A percentile compares a stretch with the other conserved stretches of the same genome.
phyloP scores from a whole-genome alignment of 108 stramenopile genomes.

The Poteriospumella lacustris region DNA sequence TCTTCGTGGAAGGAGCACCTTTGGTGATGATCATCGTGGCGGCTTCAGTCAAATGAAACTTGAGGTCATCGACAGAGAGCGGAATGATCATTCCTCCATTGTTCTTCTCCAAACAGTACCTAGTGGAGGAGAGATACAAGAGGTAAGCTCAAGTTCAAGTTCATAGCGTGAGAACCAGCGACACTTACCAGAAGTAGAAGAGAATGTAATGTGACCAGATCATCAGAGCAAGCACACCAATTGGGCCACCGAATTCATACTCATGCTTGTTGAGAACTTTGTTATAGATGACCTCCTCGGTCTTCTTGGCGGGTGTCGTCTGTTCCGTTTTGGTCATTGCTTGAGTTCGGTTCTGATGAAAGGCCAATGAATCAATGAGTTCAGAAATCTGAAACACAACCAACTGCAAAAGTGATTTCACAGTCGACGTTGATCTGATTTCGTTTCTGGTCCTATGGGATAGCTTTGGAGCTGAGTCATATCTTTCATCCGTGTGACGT shows the following conservation, averaged over 20 bases:
- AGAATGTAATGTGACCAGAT: constrained; percentile 13
- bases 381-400: too few species aligned
- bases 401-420: too few species aligned
- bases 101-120: constrained; percentile 12
- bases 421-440: too few species aligned
- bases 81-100: background rate
- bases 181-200: constrained; percentile 13
- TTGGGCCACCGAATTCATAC: constrained; percentile 1
- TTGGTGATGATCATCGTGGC: background rate
- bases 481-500: too few species aligned
- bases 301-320: background rate
- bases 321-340: background rate
- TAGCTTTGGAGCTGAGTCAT: too few species aligned
- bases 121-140: background rate
- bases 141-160: background rate
- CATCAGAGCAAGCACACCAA: constrained; percentile 2
- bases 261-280: background rate
- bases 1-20: background rate
- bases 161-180: background rate
- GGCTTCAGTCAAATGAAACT: background rate
- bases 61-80: background rate
- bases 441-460: too few species aligned
- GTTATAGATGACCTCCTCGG: too few species aligned
- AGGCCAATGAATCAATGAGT: too few species aligned
- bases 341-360: too few species aligned